Base-by-base conservation (phyloP, 768 basidiomycete genomes). In the Tulasnella sp. region DNA sequence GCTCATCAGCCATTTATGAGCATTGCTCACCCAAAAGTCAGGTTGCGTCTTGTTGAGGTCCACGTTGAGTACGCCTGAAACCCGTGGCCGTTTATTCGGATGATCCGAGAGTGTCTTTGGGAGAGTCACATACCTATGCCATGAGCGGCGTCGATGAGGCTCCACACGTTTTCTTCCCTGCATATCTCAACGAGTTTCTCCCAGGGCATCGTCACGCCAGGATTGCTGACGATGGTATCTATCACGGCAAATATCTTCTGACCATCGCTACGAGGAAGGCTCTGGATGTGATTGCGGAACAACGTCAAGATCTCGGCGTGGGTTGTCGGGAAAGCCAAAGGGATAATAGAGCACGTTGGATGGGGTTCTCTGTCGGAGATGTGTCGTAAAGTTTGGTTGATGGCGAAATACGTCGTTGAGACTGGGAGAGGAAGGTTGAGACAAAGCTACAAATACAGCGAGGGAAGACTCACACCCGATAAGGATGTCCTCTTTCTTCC, bases 11-110 rank as follows among this genome's bases (percentile, higher is more conserved):
- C 90, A 93, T 68, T 92, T 91, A 69, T 91, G 84, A 62, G 83
- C 84, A 63, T 89, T 89, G 79, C 86, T 82, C 21, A 83, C 70
- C 81, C 81, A 88, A 64, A 89, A 87, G 68, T 91, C 88, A 9
- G 84, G 84, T 49, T 73, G 70, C 0, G 69, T 69, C 41, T 72
- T 70, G 3, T 70, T 71, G 15, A 89, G 66, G 63, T 86, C 74
- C 57, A 86, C 73, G 53, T 77, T 68, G 5, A 75, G 63, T 63
- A 86, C 84, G 0, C 87, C 54, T 56, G 51, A 29, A n/a, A 14
- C 15, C 25, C 21, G n/a, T 25, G 21, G 29, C 15, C 15, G 19
- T 12, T 9, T 17, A 21, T 12, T 45, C 0, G 31, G 43, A 3
- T 2, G 43, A 15, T 21, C 4, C 3, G 15, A n/a, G 6, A 5